phyloP scores from a whole-genome alignment of 2,329 filamentous ascomycete species.

The Ascochyta fabae region DNA sequence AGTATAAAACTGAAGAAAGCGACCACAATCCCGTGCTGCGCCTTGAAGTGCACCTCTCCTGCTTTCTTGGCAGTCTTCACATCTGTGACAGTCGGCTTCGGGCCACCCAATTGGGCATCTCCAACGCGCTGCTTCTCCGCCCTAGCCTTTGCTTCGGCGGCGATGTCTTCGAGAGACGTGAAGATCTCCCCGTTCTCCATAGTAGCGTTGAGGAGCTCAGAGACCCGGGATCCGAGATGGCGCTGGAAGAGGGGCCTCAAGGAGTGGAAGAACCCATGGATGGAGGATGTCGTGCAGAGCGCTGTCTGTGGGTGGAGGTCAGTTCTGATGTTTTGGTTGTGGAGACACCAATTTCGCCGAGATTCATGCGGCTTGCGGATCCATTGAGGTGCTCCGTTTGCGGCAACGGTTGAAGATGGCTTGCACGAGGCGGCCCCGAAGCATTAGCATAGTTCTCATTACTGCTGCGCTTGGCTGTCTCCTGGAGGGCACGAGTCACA shows the following conservation, averaged over 20 bases:
- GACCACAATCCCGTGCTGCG: conserved; percentile 59
- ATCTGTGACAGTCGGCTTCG: conserved; percentile 34
- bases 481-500: neutral
- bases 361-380: conserved; percentile 19
- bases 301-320: conserved; percentile 1
- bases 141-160: conserved; percentile 46
- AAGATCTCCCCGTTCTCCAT: conserved; percentile 49
- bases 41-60: conserved; percentile 59
- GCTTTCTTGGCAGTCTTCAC: conserved; percentile 47
- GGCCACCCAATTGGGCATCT: conserved; percentile 24
- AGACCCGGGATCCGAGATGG: neutral
- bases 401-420: conserved; percentile 11
- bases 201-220: conserved; percentile 15
- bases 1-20: conserved; percentile 75
- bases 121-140: conserved; percentile 31
- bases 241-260: conserved; percentile 19
- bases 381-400: conserved; percentile 24
- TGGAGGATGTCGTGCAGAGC: conserved; percentile 10
- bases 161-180: conserved; percentile 48
- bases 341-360: conserved; percentile 24
- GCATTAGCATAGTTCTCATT: neutral
- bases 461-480: neutral
- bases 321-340: conserved; percentile 17
- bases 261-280: conserved; percentile 31
- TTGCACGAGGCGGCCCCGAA: conserved; percentile 9